Base-by-base conservation (phyloP, 371 early-diverging fungal species). In the Actinomortierella wolfii region DNA sequence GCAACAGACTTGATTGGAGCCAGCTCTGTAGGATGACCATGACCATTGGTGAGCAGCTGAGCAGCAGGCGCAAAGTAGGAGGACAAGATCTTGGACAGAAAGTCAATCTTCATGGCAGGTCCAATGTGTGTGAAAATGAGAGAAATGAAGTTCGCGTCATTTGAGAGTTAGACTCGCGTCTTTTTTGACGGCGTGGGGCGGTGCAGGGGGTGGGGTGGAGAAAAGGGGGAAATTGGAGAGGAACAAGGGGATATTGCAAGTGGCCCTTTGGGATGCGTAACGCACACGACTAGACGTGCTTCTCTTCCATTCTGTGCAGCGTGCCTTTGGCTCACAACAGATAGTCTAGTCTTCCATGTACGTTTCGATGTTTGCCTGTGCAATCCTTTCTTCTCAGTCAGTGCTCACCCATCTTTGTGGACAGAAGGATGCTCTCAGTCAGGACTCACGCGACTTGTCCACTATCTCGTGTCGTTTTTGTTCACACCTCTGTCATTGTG, bases 1-100 rank as follows among this genome's bases (percentile, higher is more conserved):
- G 79, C 79, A 5, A 79, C 73, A n/a, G 66, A 57, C 59, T 66
- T 73, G 62, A 54, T 25, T 20, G 60, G 63, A 8, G 39, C 59
- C 2, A 73, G 56, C 14, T 73, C 73, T 29, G 20, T 51, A 47
- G 48, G 29, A 9, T 51, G 2, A 6, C 43, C 20, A 4, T 44
- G n/a, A 4, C 59, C 61, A 23, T 49, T 40, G 7, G 61, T 45
- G 15, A 53, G 66, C 17, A 54, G 58, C 41, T 56, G 44, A 25
- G 54, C 44, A 3, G 62, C n/a, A 15, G 66, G 56, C 4, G 63
- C 48, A 52, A 73, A 62, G 57, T 66, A 56, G 39, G 73, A 66
- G 17, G 63, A 50, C 41, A 73, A 48, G 11, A 62, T 63, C 46
- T 62, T 73, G 53, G 73, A 58, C 29, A 73, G 45, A 59, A 66